Conservation (phyloP, 2,329 filamentous ascomycete species). For the Epichloe brachyelytri region DNA sequence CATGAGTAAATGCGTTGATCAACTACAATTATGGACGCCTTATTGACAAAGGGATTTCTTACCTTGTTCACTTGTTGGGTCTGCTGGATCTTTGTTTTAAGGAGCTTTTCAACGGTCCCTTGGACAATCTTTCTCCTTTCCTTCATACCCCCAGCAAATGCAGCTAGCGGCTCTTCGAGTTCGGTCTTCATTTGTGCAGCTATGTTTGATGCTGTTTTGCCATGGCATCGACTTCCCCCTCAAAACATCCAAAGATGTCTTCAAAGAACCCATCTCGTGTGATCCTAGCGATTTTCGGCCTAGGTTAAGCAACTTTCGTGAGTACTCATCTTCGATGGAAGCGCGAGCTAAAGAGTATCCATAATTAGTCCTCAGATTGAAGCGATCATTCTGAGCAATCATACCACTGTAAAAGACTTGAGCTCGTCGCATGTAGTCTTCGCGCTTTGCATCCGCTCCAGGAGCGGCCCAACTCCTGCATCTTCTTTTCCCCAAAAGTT, state of each 20-base stretch:
- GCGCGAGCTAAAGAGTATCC: conserved; percentile 51
- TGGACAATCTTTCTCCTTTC: conserved; percentile 95
- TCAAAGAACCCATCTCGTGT: conserved; percentile 72
- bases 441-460: conserved; percentile 88
- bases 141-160: conserved; percentile 91
- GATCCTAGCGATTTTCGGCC: conserved; percentile 83
- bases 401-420: conserved; percentile 71
- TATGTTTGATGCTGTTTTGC: conserved; percentile 86
- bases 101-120: conserved; percentile 80
- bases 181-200: conserved; percentile 93
- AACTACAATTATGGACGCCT: no score
- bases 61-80: conserved; percentile 87
- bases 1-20: neutral
- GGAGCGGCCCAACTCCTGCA: conserved; percentile 79
- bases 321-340: conserved; percentile 92
- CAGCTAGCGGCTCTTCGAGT: conserved; percentile 81
- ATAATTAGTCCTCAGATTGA: neutral
- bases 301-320: conserved; percentile 74
- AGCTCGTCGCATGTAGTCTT: conserved; percentile 93
- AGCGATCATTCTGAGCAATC: conserved; percentile 11
- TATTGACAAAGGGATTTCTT: conserved; percentile 9
- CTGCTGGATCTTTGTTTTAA: conserved; percentile 88
- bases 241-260: conserved; percentile 73
- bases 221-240: conserved; percentile 87
- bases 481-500: conserved; percentile 99